Evolutionary conservation across 1,284 basidiomycete species (phyloP).

Genomic region (Ceratobasidium sp.): DNA sequence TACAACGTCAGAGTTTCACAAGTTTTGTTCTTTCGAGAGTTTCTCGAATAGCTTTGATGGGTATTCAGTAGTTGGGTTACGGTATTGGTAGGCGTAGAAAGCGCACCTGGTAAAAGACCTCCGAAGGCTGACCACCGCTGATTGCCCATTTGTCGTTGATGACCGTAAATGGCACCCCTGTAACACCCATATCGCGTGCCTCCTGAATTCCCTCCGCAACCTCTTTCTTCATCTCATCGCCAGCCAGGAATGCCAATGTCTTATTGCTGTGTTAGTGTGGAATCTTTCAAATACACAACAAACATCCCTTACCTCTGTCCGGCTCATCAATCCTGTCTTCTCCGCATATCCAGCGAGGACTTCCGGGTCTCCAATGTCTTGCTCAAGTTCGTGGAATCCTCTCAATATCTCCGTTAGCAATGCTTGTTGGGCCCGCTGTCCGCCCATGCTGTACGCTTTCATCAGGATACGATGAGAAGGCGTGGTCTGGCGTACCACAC

Average conservation of each 20-base stretch:
- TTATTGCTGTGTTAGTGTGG: slow-evolving; percentile 44
- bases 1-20: slow-evolving; percentile 11
- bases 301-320: slow-evolving; percentile 63
- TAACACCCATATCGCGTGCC: slow-evolving; percentile 75
- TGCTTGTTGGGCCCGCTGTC: slow-evolving; percentile 69
- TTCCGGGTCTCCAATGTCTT: slow-evolving; percentile 69
- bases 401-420: slow-evolving; percentile 71
- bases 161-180: slow-evolving; percentile 81
- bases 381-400: slow-evolving; percentile 70
- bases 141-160: slow-evolving; percentile 83
- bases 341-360: slow-evolving; percentile 72
- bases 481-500: slow-evolving; percentile 71
- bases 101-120: slow-evolving; percentile 75
- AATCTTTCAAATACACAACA: neutral
- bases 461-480: slow-evolving; percentile 76
- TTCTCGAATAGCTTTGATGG: slow-evolving; percentile 30
- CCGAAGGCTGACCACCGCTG: slow-evolving; percentile 75
- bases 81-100: neutral
- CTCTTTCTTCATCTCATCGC: slow-evolving; percentile 72
- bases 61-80: neutral
- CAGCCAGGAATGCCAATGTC: slow-evolving; percentile 68
- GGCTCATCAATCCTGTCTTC: slow-evolving; percentile 67
- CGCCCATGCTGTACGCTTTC: slow-evolving; percentile 75
- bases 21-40: slow-evolving; percentile 35
- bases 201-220: slow-evolving; percentile 74